A percentile compares a stretch with the other conserved stretches of the same genome.
Evolutionary conservation across 2,329 filamentous ascomycete species (phyloP).

Genomic region (Pseudogymnoascus sp.): DNA sequence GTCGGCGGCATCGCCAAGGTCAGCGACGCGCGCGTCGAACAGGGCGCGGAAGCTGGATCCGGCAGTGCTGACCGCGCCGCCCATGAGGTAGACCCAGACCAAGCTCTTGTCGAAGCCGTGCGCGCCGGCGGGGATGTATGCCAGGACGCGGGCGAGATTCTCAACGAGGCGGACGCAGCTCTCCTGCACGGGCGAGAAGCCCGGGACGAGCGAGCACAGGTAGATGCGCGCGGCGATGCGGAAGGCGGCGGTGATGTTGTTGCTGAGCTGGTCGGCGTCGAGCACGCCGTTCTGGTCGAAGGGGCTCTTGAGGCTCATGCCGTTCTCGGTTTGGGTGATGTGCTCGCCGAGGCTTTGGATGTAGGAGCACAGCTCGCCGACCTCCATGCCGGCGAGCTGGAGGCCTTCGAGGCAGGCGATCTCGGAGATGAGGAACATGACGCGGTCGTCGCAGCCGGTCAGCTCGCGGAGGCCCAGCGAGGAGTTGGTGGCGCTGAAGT

Average conservation of each 20-base stretch:
- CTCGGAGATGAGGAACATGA: slow-evolving; percentile 98
- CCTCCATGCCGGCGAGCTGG: slow-evolving; percentile 74
- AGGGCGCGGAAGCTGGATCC: slow-evolving; percentile 68
- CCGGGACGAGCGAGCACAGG: slow-evolving; percentile 89
- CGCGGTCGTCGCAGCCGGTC: slow-evolving; percentile 94
- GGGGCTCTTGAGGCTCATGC: slow-evolving; percentile 47
- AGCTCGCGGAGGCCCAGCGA: slow-evolving; percentile 71
- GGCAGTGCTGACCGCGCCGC: slow-evolving; percentile 67
- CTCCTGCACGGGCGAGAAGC: slow-evolving; percentile 66
- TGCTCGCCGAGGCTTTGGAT: slow-evolving; percentile 82
- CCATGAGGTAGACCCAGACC: slow-evolving; percentile 87
- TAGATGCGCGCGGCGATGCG: slow-evolving; percentile 89
- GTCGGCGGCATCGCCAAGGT: slow-evolving; percentile 67
- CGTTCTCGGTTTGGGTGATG: slow-evolving; percentile 71
- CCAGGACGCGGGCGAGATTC: slow-evolving; percentile 67
- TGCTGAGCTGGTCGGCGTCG: slow-evolving; percentile 72
- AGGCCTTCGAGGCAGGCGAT: slow-evolving; percentile 92
- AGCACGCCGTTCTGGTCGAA: slow-evolving; percentile 66
- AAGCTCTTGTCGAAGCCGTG: slow-evolving; percentile 83
- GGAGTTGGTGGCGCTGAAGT: slow-evolving; percentile 54
- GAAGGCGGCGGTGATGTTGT: slow-evolving; percentile 86
- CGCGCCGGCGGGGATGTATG: slow-evolving; percentile 72
- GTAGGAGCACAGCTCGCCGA: slow-evolving; percentile 79
- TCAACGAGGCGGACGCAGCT: slow-evolving; percentile 71
- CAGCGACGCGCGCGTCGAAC: slow-evolving; percentile 65